Evolutionary conservation across 768 basidiomycete species (phyloP), one percentile per base, ranked within the genome.

Genomic region (Lactarius evosmus): DNA sequence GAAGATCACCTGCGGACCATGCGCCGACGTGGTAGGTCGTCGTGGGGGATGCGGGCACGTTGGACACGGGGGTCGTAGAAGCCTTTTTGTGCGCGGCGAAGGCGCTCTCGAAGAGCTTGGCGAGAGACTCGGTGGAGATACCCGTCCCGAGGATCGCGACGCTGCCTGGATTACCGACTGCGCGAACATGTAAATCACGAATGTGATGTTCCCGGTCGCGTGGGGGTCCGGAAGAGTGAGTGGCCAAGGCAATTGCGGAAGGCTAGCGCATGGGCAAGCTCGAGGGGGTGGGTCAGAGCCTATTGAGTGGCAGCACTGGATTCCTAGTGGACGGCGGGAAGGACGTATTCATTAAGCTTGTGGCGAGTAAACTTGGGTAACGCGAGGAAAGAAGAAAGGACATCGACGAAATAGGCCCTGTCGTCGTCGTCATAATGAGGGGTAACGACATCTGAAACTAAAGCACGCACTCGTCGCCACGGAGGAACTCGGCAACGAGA

Each of bases 211-310:
- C n/a, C n/a, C n/a, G n/a, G n/a, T n/a, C n/a, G n/a, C n/a, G 72
- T 91, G 86, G 19, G 85, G 78, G 19, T 87, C 79, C 22, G 94
- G 76, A 92, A 93, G 64, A 97, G 83, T 32, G 95, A 89, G 69
- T 89, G 83, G 69, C 96, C 96, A 70, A 98, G 93, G 17, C 96
- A 96, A 49, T 80, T 81, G 71, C 95, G 93, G 89, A 98, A 99
- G 51, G 96, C 95, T 62, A 95, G 80, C 53, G 83, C 75, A 74
- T 98, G 96, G 4, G 94, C 95, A 40, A 88, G 78, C 72, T 99
- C 96, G 62, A 98, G 66, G 49, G 94, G 95, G 70, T 81, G 80
- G 1, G 83, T 82, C 29, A 82, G 79, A 11, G 93, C 86, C 64
- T 88, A 79, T 53, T 78, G 74, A 51, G 77, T 73, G 16, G 86